These are phyloP conservation scores for Beauveria sp. DNA, from an alignment of 2,329 filamentous ascomycete species.

Conservation along the genomic window DNA sequence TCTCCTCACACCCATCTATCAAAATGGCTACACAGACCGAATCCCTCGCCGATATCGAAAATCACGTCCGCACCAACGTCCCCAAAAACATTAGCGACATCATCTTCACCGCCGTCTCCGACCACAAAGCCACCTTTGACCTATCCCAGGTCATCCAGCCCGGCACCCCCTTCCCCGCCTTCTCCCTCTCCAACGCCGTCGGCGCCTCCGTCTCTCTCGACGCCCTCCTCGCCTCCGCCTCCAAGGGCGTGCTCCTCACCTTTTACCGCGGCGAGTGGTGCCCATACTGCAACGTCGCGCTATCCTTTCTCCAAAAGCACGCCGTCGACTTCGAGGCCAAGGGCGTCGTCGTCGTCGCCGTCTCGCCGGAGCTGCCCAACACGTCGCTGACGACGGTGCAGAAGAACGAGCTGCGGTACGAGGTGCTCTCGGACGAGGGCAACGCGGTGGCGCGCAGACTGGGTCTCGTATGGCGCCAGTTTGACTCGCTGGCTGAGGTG, in stretches of 20 bases:
- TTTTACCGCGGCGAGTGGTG: conserved; percentile 41
- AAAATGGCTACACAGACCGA: conserved; percentile 11
- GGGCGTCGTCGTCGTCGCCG: conserved; percentile 33
- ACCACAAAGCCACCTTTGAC: conserved; percentile 17
- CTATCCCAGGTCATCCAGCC: conserved; percentile 22
- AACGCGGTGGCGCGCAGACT: conserved; percentile 28
- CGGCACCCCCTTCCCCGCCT: conserved; percentile 26
- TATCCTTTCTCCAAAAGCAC: conserved; percentile 27
- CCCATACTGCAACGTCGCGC: conserved; percentile 35
- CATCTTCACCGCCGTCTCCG: conserved; percentile 7
- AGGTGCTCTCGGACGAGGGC: conserved; percentile 31
- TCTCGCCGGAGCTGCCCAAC: conserved; percentile 34
- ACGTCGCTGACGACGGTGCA: conserved; percentile 27
- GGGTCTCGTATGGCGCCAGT: conserved; percentile 27
- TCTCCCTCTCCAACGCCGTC: conserved; percentile 26
- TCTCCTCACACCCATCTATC: not conserved
- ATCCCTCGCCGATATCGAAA: not conserved
- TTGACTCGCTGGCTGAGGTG: conserved; percentile 20
- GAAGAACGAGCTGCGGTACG: conserved; percentile 32
- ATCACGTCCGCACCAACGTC: conserved; percentile 8
- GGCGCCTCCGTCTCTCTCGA: conserved; percentile 24
- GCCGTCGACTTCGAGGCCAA: conserved; percentile 27
- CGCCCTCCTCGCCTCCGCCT: conserved; percentile 19
- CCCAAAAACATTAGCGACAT: not conserved
- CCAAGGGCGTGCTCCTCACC: conserved; percentile 30